Conservation (phyloP, 1,139 yeast genomes). For the Hemisphaericaspora xylanilytica region DNA sequence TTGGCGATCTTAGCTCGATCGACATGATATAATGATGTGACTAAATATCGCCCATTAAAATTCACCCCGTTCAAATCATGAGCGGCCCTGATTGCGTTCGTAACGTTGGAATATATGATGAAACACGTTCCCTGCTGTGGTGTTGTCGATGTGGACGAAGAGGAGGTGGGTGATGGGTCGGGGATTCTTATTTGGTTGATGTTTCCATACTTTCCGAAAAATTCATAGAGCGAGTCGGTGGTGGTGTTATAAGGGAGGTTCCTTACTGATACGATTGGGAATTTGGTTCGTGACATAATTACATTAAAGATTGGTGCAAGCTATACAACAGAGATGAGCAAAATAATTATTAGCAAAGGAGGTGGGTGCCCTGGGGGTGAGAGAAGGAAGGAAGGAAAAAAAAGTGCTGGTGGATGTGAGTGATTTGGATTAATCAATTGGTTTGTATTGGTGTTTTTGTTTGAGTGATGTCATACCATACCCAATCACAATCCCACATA, state of each 20-base stretch:
- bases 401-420: too few relatives aligned
- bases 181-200: conserved; percentile 50
- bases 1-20: conserved; percentile 29
- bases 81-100: conserved; percentile 50
- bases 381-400: too few relatives aligned
- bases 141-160: too few relatives aligned
- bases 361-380: too few relatives aligned
- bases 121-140: conserved; percentile 48
- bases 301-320: too few relatives aligned
- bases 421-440: conserved; percentile 1
- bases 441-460: not conserved
- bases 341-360: too few relatives aligned
- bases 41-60: conserved; percentile 57
- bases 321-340: too few relatives aligned
- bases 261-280: conserved; percentile 55
- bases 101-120: conserved; percentile 51
- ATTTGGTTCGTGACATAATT: conserved; percentile 16
- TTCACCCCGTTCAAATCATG: conserved; percentile 60
- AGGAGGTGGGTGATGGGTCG: conserved; percentile 22
- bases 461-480: not conserved
- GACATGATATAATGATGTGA: conserved; percentile 47
- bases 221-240: conserved; percentile 47
- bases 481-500: not conserved
- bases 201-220: conserved; percentile 58
- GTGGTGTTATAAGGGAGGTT: conserved; percentile 57